Conservation (phyloP, 257 asterid species). For the Penstemon newberryi region DNA sequence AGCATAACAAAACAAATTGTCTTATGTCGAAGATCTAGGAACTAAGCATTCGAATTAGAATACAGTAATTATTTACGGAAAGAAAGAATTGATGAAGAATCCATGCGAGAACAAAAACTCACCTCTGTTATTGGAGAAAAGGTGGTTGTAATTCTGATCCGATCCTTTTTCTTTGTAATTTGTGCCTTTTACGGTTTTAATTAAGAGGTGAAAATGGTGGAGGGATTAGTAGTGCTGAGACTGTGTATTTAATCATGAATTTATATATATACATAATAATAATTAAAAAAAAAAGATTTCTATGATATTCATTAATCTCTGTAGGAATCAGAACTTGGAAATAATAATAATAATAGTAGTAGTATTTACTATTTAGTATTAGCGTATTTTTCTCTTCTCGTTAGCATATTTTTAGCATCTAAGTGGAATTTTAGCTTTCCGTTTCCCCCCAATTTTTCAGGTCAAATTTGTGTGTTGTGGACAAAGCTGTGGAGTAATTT, state of each 20-base stretch:
- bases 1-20: no score
- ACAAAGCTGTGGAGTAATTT: not conserved
- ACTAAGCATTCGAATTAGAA: not conserved
- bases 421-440: conserved; percentile 17
- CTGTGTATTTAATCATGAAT: not conserved
- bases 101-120: not conserved
- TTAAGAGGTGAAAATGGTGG: not conserved
- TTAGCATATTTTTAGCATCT: conserved; percentile 41
- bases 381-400: conserved; percentile 28
- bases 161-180: not conserved
- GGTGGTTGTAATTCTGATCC: not conserved
- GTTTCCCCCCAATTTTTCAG: conserved; percentile 8
- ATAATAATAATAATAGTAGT: not conserved
- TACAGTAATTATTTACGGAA: not conserved
- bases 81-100: not conserved
- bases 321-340: not conserved
- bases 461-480: conserved; percentile 5
- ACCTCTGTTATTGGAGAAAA: conserved; percentile 30
- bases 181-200: not conserved
- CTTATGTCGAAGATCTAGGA: not conserved
- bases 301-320: no score
- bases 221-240: conserved; percentile 15
- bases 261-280: not conserved
- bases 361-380: not conserved
- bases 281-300: not conserved